These are phyloP conservation scores for Cercis canadensis DNA, from an alignment of 306 rosid genomes.

Conservation along the genomic window DNA sequence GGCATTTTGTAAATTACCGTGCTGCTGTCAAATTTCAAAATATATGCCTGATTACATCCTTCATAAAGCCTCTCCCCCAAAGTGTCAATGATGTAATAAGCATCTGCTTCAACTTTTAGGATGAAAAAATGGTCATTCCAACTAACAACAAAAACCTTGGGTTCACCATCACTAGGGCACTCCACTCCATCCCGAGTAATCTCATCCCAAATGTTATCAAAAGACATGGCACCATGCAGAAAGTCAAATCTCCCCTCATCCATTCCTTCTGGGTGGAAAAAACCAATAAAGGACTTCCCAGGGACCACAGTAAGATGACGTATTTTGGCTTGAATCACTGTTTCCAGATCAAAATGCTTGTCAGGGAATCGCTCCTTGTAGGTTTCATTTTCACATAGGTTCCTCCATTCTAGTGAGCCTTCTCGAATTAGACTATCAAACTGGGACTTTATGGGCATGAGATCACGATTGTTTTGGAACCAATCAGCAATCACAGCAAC, in stretches of 20 bases:
- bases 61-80: conserved; percentile 97
- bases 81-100: conserved; percentile 89
- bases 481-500: conserved; percentile 96
- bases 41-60: conserved; percentile 92
- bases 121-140: conserved; percentile 99
- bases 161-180: conserved; percentile 54
- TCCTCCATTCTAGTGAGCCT: conserved; percentile 96
- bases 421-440: conserved; percentile 93
- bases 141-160: conserved; percentile 82
- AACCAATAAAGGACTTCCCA: conserved; percentile 83
- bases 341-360: conserved; percentile 97
- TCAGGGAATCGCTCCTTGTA: conserved; percentile 86
- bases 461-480: conserved; percentile 80
- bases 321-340: conserved; percentile 90
- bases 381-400: conserved; percentile 80
- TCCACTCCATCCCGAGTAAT: conserved; percentile 66
- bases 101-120: conserved; percentile 89
- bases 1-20: conserved; percentile 65
- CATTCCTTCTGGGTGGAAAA: conserved; percentile 96
- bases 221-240: conserved; percentile 93
- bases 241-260: conserved; percentile 89
- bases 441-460: conserved; percentile 95
- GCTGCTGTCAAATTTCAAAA: conserved; percentile 80
- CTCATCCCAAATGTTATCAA: conserved; percentile 99
- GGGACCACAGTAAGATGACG: conserved; percentile 85